Base-by-base conservation (phyloP, 345 rosid species). In the Syzygium grande region DNA sequence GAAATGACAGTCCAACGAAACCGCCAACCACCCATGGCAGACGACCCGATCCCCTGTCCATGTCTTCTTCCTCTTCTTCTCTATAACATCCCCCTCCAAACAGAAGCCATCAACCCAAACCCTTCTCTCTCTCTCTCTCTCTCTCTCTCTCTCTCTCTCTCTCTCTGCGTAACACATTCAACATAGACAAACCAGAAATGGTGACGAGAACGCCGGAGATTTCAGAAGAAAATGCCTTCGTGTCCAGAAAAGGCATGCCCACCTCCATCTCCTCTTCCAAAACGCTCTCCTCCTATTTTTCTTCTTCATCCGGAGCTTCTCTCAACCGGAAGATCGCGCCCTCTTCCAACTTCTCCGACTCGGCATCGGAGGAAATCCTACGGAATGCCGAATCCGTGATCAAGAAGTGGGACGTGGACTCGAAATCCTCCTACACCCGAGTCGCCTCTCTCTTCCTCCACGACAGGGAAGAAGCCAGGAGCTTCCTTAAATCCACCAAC, bases 341-440 rank as follows among this genome's bases (percentile, higher is more conserved):
- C 86, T 84, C 19, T 73, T 68, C n/a, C 59, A 38, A 5, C 88
- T 54, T 73, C 53, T 87, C 88, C 43, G 51, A 3, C 34, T 23
- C 94, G 17, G 55, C 88, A 91, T 88, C 91, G 90, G 94, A 93
- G 73, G 93, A 94, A 77, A 92, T 86, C 63, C 89, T 97, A 9
- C 85, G 86, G 78, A 89, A 90, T 38, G 93, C 97, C 0, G 93
- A 92, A 87, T 21, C 91, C 41, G 86, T 96, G 83, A 96, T 96
- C 91, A 90, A 46, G 30, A 94, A 91, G 91, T 97, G 98, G 99
- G 94, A 92, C 85, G 56, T 84, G 0, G 89, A 88, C 90, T 85
- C 97, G 12, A 19, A 34, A 9, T 65, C 93, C 3, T 88, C 96
- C 2, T 58, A 78, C 86, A 86, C 92, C 79, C 89, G 80, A 52